Base-by-base conservation (phyloP, 352 stramenopile genomes). In the Phytophthora sp. region DNA sequence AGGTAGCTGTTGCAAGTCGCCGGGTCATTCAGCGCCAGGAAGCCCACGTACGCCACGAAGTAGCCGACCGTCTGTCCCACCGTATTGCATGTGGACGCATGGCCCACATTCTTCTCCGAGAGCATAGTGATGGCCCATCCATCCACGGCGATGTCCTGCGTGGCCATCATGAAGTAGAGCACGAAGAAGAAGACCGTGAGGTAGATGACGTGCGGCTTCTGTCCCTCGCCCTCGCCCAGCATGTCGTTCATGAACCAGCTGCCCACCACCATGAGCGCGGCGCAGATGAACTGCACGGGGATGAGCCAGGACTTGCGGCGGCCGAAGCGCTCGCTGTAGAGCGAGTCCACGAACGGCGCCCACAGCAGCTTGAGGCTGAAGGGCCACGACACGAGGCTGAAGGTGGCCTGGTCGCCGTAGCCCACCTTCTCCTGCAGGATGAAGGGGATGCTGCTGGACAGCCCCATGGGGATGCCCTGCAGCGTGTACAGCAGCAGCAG, bases 41-140 rank as follows among this genome's bases (percentile, higher is more conserved):
- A 99, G 31, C 98, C 97, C 20, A 99, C 97, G 77, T 99, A 99
- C 21, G 90, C 91, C 17, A 99, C 81, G 65, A 99, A 99, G 76
- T 98, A 99, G 17, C 98, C 97, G 50, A 99, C 86, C 50, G 96
- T 98, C 79, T 99, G 96, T 21, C 96, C 96, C 42, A 99, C 97
- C 15, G 83, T 92, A 72, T 99, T 99, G 76, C 95, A 99, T 23
- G 97, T 97, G 1, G 96, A 98, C 26, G 96, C 97, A 49, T 97
- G 96, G 28, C 93, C 96, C 27, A 98, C 85, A 82, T 99, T 99
- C 65, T 98, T 95, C 32, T 88, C 84, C 32, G 86, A 97, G 30
- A 99, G 86, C 97, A 99, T 99, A 0, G 98, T 99, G 30, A 99
- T 85, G n/a, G 98, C 98, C 98, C 98, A 99, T 15, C 98, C 98